Evolutionary conservation across 2,329 filamentous ascomycete genomes (phyloP).

Genomic region (Fusarium coffeatum): DNA sequence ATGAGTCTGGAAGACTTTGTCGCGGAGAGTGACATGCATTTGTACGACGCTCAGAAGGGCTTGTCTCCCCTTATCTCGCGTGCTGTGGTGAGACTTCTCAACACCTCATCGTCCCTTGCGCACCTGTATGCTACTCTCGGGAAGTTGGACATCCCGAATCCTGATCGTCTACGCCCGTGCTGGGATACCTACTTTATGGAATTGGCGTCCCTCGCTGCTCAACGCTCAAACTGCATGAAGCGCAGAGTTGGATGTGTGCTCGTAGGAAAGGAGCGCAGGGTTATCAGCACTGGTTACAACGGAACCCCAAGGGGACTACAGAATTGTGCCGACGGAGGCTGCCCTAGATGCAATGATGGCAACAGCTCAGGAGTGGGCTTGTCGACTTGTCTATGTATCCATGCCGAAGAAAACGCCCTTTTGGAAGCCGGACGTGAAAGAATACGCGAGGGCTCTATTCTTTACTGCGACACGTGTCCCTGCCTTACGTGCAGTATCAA

Average conservation of each 20-base stretch:
- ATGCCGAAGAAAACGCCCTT: slow-evolving; percentile 97
- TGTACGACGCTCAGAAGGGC: slow-evolving; percentile 75
- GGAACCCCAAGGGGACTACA: slow-evolving; percentile 89
- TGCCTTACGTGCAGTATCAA: slow-evolving; percentile 99
- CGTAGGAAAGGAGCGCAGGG: slow-evolving; percentile 80
- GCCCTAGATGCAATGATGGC: slow-evolving; percentile 84
- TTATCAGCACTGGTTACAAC: slow-evolving; percentile 97
- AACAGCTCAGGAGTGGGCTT: slow-evolving; percentile 77
- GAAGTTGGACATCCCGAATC: slow-evolving; percentile 80
- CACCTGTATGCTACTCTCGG: slow-evolving; percentile 79
- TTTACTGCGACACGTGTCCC: slow-evolving; percentile 97
- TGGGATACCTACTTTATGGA: slow-evolving; percentile 99
- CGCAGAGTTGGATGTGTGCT: slow-evolving; percentile 93
- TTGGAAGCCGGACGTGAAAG: slow-evolving; percentile 93
- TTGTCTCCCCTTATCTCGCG: slow-evolving; percentile 82
- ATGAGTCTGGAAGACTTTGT: slow-evolving; percentile 68
- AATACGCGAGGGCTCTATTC: slow-evolving; percentile 81
- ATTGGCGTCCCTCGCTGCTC: slow-evolving; percentile 89
- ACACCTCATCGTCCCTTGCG: slow-evolving; percentile 78
- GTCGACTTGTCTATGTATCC: slow-evolving; percentile 92
- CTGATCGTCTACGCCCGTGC: slow-evolving; percentile 82
- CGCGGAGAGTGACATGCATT: slow-evolving; percentile 73
- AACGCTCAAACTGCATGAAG: slow-evolving; percentile 98
- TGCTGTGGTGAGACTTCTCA: slow-evolving; percentile 86
- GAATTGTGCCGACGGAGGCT: slow-evolving; percentile 95